A percentile compares a stretch with the other conserved stretches of the same genome.
Conservation (phyloP, 2,329 filamentous ascomycete genomes). For the Canariomyces notabilis region DNA sequence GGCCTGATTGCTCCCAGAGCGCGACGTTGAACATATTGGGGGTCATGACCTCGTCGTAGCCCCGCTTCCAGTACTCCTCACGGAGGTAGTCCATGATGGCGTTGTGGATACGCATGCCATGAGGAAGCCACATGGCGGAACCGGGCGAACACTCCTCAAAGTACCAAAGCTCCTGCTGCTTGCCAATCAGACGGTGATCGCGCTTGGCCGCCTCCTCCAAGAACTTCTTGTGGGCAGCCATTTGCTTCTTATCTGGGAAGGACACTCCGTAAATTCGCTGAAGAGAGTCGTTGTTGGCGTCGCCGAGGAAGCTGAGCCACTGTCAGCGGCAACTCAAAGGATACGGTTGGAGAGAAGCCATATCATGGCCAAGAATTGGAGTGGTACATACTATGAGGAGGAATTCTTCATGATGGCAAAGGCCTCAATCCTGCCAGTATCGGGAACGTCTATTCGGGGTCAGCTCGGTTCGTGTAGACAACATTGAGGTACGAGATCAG, state of each 20-base stretch:
- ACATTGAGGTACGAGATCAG: neutral
- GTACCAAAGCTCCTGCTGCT: conserved; percentile 96
- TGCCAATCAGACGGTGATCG: conserved; percentile 89
- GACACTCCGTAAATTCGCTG: conserved; percentile 96
- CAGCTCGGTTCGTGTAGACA: neutral
- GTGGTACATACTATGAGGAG: conserved; percentile 31
- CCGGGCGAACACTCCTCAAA: conserved; percentile 93
- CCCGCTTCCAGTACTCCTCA: conserved; percentile 85
- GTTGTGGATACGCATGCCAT: conserved; percentile 92
- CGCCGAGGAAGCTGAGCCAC: conserved; percentile 80
- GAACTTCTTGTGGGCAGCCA: conserved; percentile 90
- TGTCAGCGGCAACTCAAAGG: conserved; percentile 45
- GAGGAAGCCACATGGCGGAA: conserved; percentile 85
- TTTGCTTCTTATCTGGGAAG: conserved; percentile 90
- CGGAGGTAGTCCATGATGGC: conserved; percentile 76
- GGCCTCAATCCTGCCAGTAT: conserved; percentile 89
- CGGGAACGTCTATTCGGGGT: conserved; percentile 59
- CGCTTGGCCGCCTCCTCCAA: conserved; percentile 97
- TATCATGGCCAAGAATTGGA: conserved; percentile 34
- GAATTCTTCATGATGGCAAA: conserved; percentile 82
- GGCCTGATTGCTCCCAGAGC: conserved; percentile 90
- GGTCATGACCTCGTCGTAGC: conserved; percentile 90
- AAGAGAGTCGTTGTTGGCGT: conserved; percentile 88
- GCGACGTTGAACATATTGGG: conserved; percentile 95
- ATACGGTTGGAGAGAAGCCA: conserved; percentile 20